Evolutionary conservation across 1,284 basidiomycete species (phyloP), one percentile per base, ranked within the genome.

Genomic region (Ceratobasidium sp.): DNA sequence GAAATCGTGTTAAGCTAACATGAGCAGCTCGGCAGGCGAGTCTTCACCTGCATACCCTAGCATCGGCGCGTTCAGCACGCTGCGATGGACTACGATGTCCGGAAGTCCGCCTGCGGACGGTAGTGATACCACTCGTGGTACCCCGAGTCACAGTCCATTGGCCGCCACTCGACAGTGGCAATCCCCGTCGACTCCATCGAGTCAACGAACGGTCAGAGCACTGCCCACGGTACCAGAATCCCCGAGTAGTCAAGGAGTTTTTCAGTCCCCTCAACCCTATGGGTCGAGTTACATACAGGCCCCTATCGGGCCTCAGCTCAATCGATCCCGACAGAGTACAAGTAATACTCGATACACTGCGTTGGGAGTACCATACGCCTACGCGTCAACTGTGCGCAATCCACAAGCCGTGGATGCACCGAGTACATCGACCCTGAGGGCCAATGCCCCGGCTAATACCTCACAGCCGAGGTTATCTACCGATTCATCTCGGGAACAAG

Each of bases 221-320:
- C 32, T 34, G 15, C n/a, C 17, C 9, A 40, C 17, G 5, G 59
- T 19, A 17, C 29, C 2, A 5, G 59, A 62, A 17, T 62, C 59
- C 59, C 59, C 59, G 11, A 37, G 15, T 9, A 62, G 59, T 62
- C 15, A 34, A 22, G 59, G 59, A 62, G 34, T 62, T 17, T 62
- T 62, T 62, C 22, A 13, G 2, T 62, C 32, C 29, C 59, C 59
- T 62, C 34, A 8, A 62, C 59, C 59, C 8, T 37, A 37, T 37
- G 59, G 59, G 59, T 62, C 34, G 59, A 62, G 59, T 40, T 62
- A 62, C 34, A 11, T 62, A 2, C 32, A 37, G 22, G 59, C 32
- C 32, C 59, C 59, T 4, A 37, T 40, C 7, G 32, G 34, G 32
- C 37, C 59, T 40, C 59, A 22, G 17, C 34, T 62, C 1, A 37